A percentile compares a stretch with the other conserved stretches of the same genome.
phyloP scores from a whole-genome alignment of 331 rosid genomes.

The Spiraea crenata region DNA sequence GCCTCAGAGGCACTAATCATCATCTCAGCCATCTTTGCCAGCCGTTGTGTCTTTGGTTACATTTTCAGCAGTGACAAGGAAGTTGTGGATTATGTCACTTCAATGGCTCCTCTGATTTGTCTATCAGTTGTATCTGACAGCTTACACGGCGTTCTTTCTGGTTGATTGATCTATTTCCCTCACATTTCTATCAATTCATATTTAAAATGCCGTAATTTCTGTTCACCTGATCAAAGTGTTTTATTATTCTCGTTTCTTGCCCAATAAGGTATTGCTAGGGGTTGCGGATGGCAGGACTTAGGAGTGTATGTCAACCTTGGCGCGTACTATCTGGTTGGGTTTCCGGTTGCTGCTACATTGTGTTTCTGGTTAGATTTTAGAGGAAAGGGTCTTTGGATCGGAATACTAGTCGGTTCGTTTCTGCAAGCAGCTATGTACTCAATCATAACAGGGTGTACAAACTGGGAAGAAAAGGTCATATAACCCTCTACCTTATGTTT shows the following conservation, averaged over 20 bases:
- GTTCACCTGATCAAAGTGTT: background rate
- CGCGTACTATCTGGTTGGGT: constrained; percentile 61
- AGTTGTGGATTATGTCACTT: constrained; percentile 39
- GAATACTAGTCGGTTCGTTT: constrained; percentile 51
- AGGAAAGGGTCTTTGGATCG: constrained; percentile 80
- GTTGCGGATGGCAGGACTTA: constrained; percentile 74
- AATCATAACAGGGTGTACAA: constrained; percentile 43
- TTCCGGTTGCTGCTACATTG: constrained; percentile 53
- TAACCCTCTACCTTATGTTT: background rate
- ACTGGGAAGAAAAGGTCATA: constrained; percentile 67
- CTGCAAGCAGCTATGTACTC: constrained; percentile 43
- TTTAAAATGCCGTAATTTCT: background rate
- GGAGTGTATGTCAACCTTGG: constrained; percentile 73
- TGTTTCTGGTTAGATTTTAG: constrained; percentile 53
- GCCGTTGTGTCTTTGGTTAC: constrained; percentile 32
- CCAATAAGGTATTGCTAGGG: constrained; percentile 71
- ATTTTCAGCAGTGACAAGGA: constrained; percentile 43
- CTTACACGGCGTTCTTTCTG: constrained; percentile 35
- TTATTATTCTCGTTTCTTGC: background rate
- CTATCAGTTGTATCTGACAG: constrained; percentile 27
- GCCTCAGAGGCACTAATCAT: constrained; percentile 22
- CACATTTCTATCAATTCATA: background rate
- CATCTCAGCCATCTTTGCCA: constrained; percentile 29
- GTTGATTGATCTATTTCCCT: constrained; percentile 11
- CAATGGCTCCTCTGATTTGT: constrained; percentile 44